Evolutionary conservation across 805 yeast genomes (phyloP).

Genomic region (Wickerhamomyces bovis): DNA sequence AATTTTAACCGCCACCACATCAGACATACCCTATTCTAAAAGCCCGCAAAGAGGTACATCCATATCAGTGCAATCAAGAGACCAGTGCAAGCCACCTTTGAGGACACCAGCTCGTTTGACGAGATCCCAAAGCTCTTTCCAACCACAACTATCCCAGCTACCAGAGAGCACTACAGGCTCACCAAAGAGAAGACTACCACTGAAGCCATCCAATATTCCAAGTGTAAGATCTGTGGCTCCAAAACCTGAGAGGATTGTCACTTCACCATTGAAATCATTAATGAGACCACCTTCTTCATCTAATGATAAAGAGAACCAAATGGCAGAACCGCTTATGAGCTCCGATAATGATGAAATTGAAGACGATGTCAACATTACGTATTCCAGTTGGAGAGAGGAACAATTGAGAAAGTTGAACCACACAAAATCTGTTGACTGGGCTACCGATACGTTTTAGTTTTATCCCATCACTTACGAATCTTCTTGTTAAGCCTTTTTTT

Average conservation of each 20-base stretch:
- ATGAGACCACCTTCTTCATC: neutral
- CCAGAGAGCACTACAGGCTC: constrained; percentile 8
- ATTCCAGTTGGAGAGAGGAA: constrained; percentile 23
- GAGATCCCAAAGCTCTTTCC: constrained; percentile 19
- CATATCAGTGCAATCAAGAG: constrained; percentile 5
- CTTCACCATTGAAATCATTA: constrained; percentile 24
- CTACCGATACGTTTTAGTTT: constrained; percentile 16
- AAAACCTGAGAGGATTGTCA: constrained; percentile 11
- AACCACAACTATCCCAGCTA: constrained; percentile 17
- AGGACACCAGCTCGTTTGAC: constrained; percentile 10
- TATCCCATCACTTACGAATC: neutral
- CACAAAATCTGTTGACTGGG: constrained; percentile 7
- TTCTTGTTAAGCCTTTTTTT: neutral
- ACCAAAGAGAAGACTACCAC: constrained; percentile 13
- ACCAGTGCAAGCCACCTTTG: constrained; percentile 6
- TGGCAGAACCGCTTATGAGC: constrained; percentile 3
- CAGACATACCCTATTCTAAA: constrained; percentile 7
- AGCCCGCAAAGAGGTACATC: constrained; percentile 13
- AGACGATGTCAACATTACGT: constrained; percentile 10
- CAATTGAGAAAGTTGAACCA: constrained; percentile 22
- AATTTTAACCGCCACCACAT: constrained; percentile 7
- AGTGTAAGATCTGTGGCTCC: constrained; percentile 6
- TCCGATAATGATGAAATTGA: constrained; percentile 16
- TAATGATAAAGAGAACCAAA: constrained; percentile 12
- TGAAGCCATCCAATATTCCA: constrained; percentile 10